Conservation (phyloP, 352 stramenopile species). For the Phytophthora kernoviae region DNA sequence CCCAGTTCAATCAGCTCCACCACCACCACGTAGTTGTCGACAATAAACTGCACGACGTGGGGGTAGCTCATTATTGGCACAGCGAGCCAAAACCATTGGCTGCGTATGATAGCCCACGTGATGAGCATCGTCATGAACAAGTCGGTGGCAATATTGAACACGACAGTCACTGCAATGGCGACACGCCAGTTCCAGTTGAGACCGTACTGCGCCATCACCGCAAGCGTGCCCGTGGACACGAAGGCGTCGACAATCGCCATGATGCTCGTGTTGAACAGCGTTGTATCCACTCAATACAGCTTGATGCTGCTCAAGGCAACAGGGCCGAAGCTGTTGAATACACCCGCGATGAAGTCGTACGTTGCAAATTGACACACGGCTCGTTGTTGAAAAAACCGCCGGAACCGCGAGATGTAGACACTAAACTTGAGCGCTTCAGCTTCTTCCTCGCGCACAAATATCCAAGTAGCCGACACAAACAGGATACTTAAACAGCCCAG, state of each 20-base stretch:
- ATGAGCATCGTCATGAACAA: conserved; percentile 54
- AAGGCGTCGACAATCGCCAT: conserved; percentile 58
- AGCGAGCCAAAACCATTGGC: conserved; percentile 62
- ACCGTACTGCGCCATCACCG: conserved; percentile 43
- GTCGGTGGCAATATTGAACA: conserved; percentile 40
- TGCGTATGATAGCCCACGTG: conserved; percentile 50
- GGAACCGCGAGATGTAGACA: conserved; percentile 51
- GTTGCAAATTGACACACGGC: conserved; percentile 62
- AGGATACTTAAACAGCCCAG: conserved; percentile 40
- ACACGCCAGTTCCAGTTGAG: conserved; percentile 61
- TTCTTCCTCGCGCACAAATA: conserved; percentile 33
- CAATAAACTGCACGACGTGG: conserved; percentile 50
- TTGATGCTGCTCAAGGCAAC: conserved; percentile 60
- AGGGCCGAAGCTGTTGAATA: conserved; percentile 71
- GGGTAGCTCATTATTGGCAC: conserved; percentile 53
- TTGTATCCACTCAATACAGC: conserved; percentile 59
- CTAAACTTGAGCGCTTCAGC: conserved; percentile 29
- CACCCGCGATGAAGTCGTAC: conserved; percentile 68
- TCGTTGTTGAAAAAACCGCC: conserved; percentile 59
- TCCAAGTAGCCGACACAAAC: conserved; percentile 33
- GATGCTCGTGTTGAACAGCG: conserved; percentile 58
- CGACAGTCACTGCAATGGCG: conserved; percentile 44
- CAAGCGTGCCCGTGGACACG: conserved; percentile 45
- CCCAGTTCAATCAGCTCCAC: conserved; percentile 56
- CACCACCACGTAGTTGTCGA: conserved; percentile 59